Conservation (phyloP, 495 filamentous ascomycete genomes). For the Acidomyces sp. region DNA sequence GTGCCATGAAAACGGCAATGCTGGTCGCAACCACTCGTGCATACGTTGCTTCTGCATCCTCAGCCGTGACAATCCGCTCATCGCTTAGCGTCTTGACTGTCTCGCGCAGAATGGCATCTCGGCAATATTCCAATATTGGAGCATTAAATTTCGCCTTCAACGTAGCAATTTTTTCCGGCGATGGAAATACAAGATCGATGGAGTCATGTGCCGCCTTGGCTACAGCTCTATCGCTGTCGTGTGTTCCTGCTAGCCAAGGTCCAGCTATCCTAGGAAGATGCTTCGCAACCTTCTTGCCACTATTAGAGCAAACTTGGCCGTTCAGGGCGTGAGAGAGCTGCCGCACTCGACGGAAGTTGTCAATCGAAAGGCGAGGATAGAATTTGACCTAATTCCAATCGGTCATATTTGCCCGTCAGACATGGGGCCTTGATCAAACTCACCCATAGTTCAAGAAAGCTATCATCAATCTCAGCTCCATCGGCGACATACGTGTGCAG, state of each 20-base stretch:
- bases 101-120: slow-evolving; percentile 61
- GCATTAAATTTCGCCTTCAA: slow-evolving; percentile 67
- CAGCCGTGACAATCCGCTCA: slow-evolving; percentile 64
- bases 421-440: slow-evolving; percentile 25
- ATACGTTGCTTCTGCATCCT: slow-evolving; percentile 78
- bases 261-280: slow-evolving; percentile 63
- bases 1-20: slow-evolving; percentile 41
- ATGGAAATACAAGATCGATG: slow-evolving; percentile 56
- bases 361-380: slow-evolving; percentile 79
- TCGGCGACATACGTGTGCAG: slow-evolving; percentile 49
- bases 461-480: slow-evolving; percentile 53
- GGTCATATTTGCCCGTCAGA: slow-evolving; percentile 23
- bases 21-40: slow-evolving; percentile 59
- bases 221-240: slow-evolving; percentile 68
- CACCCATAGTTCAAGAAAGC: slow-evolving; percentile 78
- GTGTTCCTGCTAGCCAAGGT: slow-evolving; percentile 76
- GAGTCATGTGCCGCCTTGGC: slow-evolving; percentile 62
- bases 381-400: slow-evolving; percentile 51
- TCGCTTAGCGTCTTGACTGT: slow-evolving; percentile 73
- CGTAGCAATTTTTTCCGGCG: slow-evolving; percentile 58
- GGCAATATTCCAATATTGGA: slow-evolving; percentile 67
- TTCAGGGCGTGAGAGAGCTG: slow-evolving; percentile 68
- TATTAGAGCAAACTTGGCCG: slow-evolving; percentile 54
- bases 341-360: slow-evolving; percentile 73
- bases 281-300: slow-evolving; percentile 67